A percentile compares a stretch with the other conserved stretches of the same genome.
Evolutionary conservation across 116 monocot species (phyloP).

Genomic region (Phalaenopsis hybrid): DNA sequence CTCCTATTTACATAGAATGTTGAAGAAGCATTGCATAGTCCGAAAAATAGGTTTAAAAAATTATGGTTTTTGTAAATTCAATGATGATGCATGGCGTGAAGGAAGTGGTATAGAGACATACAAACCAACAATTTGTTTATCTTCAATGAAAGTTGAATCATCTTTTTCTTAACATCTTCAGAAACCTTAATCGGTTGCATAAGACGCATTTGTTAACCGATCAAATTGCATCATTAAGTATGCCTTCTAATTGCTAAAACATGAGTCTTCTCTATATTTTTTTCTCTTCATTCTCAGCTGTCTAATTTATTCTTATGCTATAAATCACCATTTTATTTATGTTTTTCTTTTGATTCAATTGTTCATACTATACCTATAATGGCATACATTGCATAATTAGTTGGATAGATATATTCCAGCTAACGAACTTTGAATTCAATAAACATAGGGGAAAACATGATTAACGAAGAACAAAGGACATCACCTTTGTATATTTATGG

Average conservation of each 20-base stretch:
- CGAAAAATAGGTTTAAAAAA: too few relatives aligned
- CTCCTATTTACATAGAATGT: not conserved
- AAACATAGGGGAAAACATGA: conserved; percentile 61
- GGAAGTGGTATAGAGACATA: too few relatives aligned
- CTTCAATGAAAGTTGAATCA: conserved; percentile 36
- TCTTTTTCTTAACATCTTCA: conserved; percentile 48
- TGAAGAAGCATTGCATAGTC: too few relatives aligned
- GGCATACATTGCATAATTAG: too few relatives aligned
- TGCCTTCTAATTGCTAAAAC: conserved; percentile 30
- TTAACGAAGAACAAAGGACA: conserved; percentile 42
- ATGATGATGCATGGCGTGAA: not conserved
- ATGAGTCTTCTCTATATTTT: conserved; percentile 14
- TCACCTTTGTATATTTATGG: conserved; percentile 26
- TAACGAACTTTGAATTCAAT: conserved; percentile 41
- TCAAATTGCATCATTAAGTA: conserved; percentile 51
- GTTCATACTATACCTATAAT: conserved; percentile 21
- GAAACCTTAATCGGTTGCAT: conserved; percentile 43
- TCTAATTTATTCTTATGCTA: not conserved
- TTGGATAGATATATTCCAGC: too few relatives aligned
- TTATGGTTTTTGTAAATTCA: too few relatives aligned
- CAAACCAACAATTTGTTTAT: too few relatives aligned
- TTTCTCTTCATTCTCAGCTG: conserved; percentile 15
- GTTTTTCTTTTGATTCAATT: not conserved
- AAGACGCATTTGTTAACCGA: conserved; percentile 42
- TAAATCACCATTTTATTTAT: not conserved